Conservation (phyloP, 2,329 filamentous ascomycete species). For the Cryphonectria nitschkei region DNA sequence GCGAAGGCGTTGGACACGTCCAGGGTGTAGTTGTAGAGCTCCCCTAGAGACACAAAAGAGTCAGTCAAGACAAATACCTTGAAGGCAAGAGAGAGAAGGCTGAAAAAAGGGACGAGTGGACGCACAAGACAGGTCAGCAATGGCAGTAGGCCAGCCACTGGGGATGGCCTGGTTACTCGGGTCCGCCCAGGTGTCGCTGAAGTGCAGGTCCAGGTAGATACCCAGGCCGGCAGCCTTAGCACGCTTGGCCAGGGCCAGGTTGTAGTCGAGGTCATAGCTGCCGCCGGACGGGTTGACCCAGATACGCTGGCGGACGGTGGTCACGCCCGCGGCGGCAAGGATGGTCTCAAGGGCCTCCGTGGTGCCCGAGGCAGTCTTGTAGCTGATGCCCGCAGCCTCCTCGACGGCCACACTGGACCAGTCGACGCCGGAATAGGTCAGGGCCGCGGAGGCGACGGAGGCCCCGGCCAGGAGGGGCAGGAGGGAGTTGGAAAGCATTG, state of each 20-base stretch:
- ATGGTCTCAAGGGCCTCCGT: slow-evolving; percentile 64
- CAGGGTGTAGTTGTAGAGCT: slow-evolving; percentile 70
- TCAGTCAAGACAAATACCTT: neutral
- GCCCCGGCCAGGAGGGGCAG: slow-evolving; percentile 13
- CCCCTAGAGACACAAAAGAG: neutral
- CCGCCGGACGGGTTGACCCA: slow-evolving; percentile 72
- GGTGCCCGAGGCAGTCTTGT: slow-evolving; percentile 59
- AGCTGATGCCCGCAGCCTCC: slow-evolving; percentile 63
- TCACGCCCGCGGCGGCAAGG: slow-evolving; percentile 63
- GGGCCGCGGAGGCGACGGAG: slow-evolving; percentile 22
- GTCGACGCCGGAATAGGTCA: slow-evolving; percentile 28
- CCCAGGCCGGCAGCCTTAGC: slow-evolving; percentile 65
- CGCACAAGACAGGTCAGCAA: slow-evolving; percentile 51
- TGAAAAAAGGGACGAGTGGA: neutral
- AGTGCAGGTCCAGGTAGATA: slow-evolving; percentile 67
- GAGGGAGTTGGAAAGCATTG: slow-evolving; percentile 22
- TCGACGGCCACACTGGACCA: slow-evolving; percentile 65
- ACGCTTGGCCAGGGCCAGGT: slow-evolving; percentile 67
- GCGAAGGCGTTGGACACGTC: slow-evolving; percentile 65
- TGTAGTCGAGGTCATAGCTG: slow-evolving; percentile 71
- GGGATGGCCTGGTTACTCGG: slow-evolving; percentile 66
- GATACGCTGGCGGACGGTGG: slow-evolving; percentile 70
- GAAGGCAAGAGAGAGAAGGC: neutral
- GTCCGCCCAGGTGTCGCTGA: slow-evolving; percentile 73
- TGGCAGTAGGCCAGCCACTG: slow-evolving; percentile 63